phyloP scores from a whole-genome alignment of 352 stramenopile genomes.

The Globisporangium camurandrum region DNA sequence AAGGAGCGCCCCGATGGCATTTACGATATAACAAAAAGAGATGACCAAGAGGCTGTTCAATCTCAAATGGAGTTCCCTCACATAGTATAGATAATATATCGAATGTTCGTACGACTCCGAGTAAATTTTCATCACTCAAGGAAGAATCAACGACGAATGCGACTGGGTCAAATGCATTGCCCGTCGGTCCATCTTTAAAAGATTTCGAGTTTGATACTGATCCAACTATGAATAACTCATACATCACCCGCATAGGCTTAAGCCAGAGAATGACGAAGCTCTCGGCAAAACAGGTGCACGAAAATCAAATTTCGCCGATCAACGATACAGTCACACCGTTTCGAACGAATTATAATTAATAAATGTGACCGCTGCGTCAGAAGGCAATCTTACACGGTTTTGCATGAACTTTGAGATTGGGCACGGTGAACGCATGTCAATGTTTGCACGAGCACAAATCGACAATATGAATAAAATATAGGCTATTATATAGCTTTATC shows the following conservation, averaged over 20 bases:
- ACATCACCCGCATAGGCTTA: not conserved
- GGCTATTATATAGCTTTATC: too few species aligned
- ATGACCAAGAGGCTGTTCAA: not conserved
- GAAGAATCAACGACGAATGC: not conserved
- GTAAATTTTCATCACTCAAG: not conserved
- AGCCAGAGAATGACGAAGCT: not conserved
- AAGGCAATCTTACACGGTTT: too few species aligned
- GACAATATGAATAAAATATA: too few species aligned
- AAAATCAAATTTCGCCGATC: not conserved
- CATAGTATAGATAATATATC: not conserved
- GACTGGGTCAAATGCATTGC: not conserved
- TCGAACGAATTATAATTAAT: conserved; percentile 1
- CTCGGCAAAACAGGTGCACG: not conserved
- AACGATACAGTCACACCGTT: not conserved
- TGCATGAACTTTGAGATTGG: too few species aligned
- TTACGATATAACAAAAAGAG: not conserved
- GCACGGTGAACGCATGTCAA: too few species aligned
- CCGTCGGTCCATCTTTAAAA: not conserved
- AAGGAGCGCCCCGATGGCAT: not conserved
- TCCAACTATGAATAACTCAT: not conserved
- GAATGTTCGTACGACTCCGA: not conserved
- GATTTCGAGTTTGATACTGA: not conserved
- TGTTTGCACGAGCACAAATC: too few species aligned
- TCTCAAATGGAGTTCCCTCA: not conserved
- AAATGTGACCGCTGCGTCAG: too few species aligned